These are phyloP conservation scores for Colletotrichum lentis DNA, from an alignment of 2,329 filamentous ascomycete genomes.

Conservation along the genomic window DNA sequence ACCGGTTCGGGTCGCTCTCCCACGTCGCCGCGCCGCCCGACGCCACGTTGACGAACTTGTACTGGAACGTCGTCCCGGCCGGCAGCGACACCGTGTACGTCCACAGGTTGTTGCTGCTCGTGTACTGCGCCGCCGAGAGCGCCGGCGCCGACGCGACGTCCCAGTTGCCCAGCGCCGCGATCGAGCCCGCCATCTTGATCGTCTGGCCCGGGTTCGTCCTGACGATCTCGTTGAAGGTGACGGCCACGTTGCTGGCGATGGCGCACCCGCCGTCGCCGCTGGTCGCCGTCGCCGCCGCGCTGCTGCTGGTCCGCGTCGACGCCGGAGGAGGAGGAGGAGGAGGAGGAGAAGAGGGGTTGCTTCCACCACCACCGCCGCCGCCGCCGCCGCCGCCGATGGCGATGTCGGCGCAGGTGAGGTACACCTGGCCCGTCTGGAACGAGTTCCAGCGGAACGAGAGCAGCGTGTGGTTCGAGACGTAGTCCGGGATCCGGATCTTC, in stretches of 20 bases:
- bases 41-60: constrained; percentile 69
- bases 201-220: constrained; percentile 58
- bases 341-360: constrained; percentile 29
- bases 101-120: constrained; percentile 63
- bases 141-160: constrained; percentile 54
- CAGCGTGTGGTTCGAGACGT: constrained; percentile 58
- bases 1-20: constrained; percentile 63
- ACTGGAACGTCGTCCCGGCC: constrained; percentile 62
- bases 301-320: constrained; percentile 38
- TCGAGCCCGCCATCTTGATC: constrained; percentile 57
- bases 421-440: constrained; percentile 63
- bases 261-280: constrained; percentile 43
- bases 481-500: constrained; percentile 60
- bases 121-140: constrained; percentile 63
- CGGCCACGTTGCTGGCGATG: constrained; percentile 48
- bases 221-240: constrained; percentile 54
- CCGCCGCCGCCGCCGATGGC: constrained; percentile 47
- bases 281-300: constrained; percentile 36
- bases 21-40: constrained; percentile 60
- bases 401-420: constrained; percentile 63
- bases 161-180: constrained; percentile 52
- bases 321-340: constrained; percentile 26
- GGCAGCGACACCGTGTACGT: constrained; percentile 58
- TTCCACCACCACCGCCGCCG: not conserved
- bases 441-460: constrained; percentile 64